phyloP scores from a whole-genome alignment of 164 flowering plant genomes.

The Berberis vulgaris region DNA sequence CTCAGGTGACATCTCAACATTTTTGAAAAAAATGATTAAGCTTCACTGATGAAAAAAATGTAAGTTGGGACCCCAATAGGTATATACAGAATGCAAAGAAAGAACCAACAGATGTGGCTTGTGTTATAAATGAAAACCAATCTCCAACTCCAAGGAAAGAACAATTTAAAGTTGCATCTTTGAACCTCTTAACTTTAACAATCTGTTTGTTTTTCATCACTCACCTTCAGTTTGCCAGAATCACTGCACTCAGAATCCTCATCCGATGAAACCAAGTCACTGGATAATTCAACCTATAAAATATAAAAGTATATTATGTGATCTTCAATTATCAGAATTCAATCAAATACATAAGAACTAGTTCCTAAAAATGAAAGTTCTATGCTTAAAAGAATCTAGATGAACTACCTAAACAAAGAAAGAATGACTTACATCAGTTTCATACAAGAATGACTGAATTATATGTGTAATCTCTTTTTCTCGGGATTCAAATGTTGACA shows the following conservation, averaged over 20 bases:
- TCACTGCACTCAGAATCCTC: conserved; percentile 29
- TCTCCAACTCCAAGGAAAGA: too few relatives aligned
- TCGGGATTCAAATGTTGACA: conserved; percentile 36
- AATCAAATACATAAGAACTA: neutral
- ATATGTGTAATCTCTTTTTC: conserved; percentile 41
- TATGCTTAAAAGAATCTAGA: neutral
- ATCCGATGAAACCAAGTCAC: conserved; percentile 13
- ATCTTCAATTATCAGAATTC: too few relatives aligned
- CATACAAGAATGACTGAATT: conserved; percentile 35
- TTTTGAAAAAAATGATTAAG: too few relatives aligned
- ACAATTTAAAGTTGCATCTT: too few relatives aligned
- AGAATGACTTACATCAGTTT: conserved; percentile 19
- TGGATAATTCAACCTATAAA: conserved; percentile 31
- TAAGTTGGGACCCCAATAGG: too few relatives aligned
- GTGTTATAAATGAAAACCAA: too few relatives aligned
- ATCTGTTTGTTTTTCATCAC: neutral
- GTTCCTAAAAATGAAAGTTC: neutral
- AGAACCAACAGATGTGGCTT: too few relatives aligned
- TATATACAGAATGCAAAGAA: too few relatives aligned
- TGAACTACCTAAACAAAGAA: neutral
- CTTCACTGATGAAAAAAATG: too few relatives aligned
- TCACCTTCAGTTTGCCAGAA: conserved; percentile 57
- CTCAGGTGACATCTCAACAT: too few relatives aligned
- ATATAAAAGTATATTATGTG: neutral
- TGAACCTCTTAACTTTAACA: too few relatives aligned